A percentile compares a stretch with the other conserved stretches of the same genome.
Conservation (phyloP, 2,329 filamentous ascomycete genomes). For the Cercospora zeae-maydis region DNA sequence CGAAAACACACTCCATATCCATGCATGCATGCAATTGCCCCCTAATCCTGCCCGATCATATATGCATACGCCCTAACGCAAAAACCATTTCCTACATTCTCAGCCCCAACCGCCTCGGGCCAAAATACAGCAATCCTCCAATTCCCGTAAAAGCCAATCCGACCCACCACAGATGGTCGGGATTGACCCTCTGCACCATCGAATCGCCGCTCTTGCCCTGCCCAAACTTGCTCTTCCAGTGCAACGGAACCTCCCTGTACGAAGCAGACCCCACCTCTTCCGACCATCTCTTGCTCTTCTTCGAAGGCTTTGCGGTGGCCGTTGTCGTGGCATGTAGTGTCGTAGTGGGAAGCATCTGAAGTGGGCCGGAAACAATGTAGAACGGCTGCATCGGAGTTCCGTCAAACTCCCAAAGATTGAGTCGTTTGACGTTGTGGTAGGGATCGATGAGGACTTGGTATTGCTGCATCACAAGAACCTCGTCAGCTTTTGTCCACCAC, state of each 20-base stretch:
- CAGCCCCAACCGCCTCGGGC: conserved; percentile 37
- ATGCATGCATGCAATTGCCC: neutral
- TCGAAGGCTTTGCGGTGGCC: conserved; percentile 33
- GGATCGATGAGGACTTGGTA: conserved; percentile 52
- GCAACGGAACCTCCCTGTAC: conserved; percentile 36
- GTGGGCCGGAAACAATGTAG: conserved; percentile 61
- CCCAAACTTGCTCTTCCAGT: conserved; percentile 28
- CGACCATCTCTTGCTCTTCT: conserved; percentile 26
- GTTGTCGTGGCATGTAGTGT: conserved; percentile 57
- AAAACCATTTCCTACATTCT: conserved; percentile 14
- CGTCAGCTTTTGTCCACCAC: neutral
- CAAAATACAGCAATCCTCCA: conserved; percentile 49
- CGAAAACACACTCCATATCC: neutral
- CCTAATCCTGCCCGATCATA: neutral
- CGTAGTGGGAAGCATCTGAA: conserved; percentile 66
- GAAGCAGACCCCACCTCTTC: conserved; percentile 13
- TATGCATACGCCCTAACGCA: neutral
- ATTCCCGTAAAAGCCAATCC: conserved; percentile 48
- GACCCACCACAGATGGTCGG: conserved; percentile 51
- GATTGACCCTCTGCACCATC: conserved; percentile 39
- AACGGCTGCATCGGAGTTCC: conserved; percentile 64
- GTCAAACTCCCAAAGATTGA: conserved; percentile 63
- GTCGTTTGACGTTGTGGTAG: conserved; percentile 59
- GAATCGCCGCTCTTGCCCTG: conserved; percentile 25
- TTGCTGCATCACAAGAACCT: conserved; percentile 30